Evolutionary conservation across 192 early-diverging fungal genomes (phyloP).

Genomic region (Radiomyces spectabilis): DNA sequence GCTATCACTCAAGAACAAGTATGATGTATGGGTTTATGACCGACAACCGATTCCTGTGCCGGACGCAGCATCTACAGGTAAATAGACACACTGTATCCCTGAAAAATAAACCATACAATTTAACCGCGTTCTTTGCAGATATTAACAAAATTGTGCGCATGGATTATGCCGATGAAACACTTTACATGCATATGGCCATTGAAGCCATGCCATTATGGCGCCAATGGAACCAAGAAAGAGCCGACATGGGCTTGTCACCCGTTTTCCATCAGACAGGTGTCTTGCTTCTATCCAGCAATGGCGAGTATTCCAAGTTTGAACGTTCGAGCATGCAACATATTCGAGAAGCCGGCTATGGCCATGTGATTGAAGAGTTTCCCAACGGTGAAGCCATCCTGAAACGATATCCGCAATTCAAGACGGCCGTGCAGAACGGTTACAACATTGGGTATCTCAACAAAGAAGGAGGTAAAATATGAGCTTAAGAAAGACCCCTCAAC

Average conservation of each 20-base stretch:
- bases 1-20: slow-evolving; percentile 10
- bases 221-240: slow-evolving; percentile 20
- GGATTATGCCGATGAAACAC: slow-evolving; percentile 19
- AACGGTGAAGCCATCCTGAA: slow-evolving; percentile 10
- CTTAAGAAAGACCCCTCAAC: neutral
- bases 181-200: slow-evolving; percentile 10
- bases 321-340: slow-evolving; percentile 8
- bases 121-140: slow-evolving; percentile 1
- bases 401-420: slow-evolving; percentile 17
- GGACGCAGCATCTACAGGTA: slow-evolving; percentile 33
- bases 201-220: slow-evolving; percentile 19
- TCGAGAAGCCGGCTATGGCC: slow-evolving; percentile 11
- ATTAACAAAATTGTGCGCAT: slow-evolving; percentile 27
- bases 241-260: neutral
- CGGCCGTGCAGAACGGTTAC: slow-evolving; percentile 12
- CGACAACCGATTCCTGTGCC: slow-evolving; percentile 19
- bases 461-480: slow-evolving; percentile 7
- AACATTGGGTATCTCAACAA: slow-evolving; percentile 24
- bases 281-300: slow-evolving; percentile 8
- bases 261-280: slow-evolving; percentile 19
- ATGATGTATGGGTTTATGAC: slow-evolving; percentile 24
- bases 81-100: too few species aligned
- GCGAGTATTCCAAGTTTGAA: slow-evolving; percentile 15
- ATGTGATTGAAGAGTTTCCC: slow-evolving; percentile 17
- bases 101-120: neutral